Base-by-base conservation (phyloP, 2,329 filamentous ascomycete species). In the Golovinomyces cichoracearum region DNA sequence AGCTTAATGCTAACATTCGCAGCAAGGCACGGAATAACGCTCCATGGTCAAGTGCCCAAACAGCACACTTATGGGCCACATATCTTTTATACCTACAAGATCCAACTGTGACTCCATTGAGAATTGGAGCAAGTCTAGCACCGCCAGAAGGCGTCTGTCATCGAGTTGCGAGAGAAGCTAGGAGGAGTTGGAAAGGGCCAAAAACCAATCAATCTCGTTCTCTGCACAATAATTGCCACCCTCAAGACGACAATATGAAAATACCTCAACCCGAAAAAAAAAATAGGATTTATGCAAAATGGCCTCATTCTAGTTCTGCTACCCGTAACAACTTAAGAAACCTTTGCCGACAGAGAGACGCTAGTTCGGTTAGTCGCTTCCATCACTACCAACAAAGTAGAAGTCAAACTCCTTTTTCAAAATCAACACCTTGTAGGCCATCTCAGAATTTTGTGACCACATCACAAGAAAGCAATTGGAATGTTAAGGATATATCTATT, bases 1-100 rank as follows among this genome's bases (percentile, higher is more conserved):
- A 50, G 9, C 49, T 59, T 29, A 60, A 60, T 41, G 40, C 46
- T 5, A 52, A 57, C 3, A 49, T 58, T 40, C 55, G 53, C 7
- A 57, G 53, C 52, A 62, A 61, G 52, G 55, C 51, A n/a, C 51
- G 56, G 35, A 58, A 54, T 10, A 53, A 70, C 57, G 71, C 71
- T 0, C 69, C 68, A 0, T 80, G 76, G 76, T 78, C 74, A 4
- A 71, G 70, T 52, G 68, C 72, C 17, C 78, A 80, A 73, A 74
- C 67, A 61, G 65, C 71, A 12, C 76, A 80, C 55, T 62, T 80
- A 9, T 80, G 76, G 76, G 68, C 71, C 4, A 77, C 72, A 1
- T 80, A 78, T 57, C 63, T 71, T 50, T 63, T 76, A 48, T 80
- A 80, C 55, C 63, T 80, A 37, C 72, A 77, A 57, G 76, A 80